A percentile compares a stretch with the other conserved stretches of the same genome.
Evolutionary conservation across 148 eudicot species (phyloP).

Genomic region (Chenopodium formosanum): DNA sequence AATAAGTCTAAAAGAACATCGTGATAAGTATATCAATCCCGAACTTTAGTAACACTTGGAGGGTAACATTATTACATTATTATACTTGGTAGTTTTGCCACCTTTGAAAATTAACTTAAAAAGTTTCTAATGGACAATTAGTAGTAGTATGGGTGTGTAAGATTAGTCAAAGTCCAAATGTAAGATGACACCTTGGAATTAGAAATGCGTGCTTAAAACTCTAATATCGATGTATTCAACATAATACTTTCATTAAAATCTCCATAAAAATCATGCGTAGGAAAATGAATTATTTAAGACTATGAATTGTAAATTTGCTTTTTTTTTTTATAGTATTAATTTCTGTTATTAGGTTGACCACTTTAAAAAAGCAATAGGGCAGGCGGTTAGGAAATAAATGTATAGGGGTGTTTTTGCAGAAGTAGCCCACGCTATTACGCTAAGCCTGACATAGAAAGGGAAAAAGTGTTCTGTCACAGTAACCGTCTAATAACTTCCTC

Average conservation of each 20-base stretch:
- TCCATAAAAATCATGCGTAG: slow-evolving; percentile 10
- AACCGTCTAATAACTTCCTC: slow-evolving; percentile 30
- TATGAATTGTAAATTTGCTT: too few species aligned
- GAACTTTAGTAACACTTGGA: too few species aligned
- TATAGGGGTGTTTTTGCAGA: not conserved
- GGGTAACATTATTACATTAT: too few species aligned
- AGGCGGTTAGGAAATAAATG: slow-evolving; percentile 22
- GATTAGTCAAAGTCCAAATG: not conserved
- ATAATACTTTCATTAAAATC: not conserved
- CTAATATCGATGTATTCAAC: not conserved
- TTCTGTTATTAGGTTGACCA: not conserved
- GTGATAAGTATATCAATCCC: too few species aligned
- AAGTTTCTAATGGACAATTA: not conserved
- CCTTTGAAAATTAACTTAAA: too few species aligned
- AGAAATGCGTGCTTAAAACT: not conserved
- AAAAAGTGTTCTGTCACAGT: slow-evolving; percentile 15
- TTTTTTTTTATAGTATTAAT: not conserved
- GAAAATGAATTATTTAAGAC: not conserved
- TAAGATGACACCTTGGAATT: not conserved
- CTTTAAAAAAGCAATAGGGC: not conserved
- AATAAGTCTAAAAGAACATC: too few species aligned
- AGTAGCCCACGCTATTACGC: slow-evolving; percentile 13
- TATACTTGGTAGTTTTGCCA: too few species aligned
- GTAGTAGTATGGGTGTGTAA: not conserved
- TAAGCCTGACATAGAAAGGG: slow-evolving; percentile 16